A percentile compares a stretch with the other conserved stretches of the same genome.
These are phyloP conservation scores for Aspergillus sp. DNA, from an alignment of 2,329 filamentous ascomycete genomes.

Conservation along the genomic window DNA sequence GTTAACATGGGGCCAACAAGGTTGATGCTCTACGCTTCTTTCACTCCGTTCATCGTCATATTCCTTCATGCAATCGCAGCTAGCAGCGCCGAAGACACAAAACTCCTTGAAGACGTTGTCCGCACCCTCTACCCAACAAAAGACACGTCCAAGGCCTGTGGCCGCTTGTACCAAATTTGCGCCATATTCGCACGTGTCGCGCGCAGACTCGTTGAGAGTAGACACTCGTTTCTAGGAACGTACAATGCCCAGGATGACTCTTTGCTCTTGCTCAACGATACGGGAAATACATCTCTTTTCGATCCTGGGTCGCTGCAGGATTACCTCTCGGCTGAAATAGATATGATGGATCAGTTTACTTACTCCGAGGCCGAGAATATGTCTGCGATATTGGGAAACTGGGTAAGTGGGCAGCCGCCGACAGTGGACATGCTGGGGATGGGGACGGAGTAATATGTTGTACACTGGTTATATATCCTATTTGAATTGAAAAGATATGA, in stretches of 20 bases:
- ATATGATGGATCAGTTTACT: conserved; percentile 1
- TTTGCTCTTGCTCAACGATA: conserved; percentile 3
- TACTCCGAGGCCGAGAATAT: conserved; percentile 4
- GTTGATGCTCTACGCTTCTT: conserved; percentile 25
- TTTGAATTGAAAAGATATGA: neutral
- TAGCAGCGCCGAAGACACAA: conserved; percentile 16
- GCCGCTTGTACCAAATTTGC: conserved; percentile 18
- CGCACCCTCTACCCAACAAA: conserved; percentile 10
- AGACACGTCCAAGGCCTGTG: conserved; percentile 12
- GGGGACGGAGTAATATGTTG: neutral
- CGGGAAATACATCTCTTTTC: neutral
- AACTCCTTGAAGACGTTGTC: conserved; percentile 21
- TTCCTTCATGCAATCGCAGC: conserved; percentile 22
- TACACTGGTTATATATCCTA: neutral
- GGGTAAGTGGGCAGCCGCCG: conserved; percentile 3
- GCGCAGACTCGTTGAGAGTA: conserved; percentile 10
- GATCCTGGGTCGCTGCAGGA: conserved; percentile 3
- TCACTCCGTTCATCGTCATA: conserved; percentile 27
- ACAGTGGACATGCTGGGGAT: neutral
- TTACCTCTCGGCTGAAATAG: conserved; percentile 1
- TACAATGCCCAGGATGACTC: conserved; percentile 15
- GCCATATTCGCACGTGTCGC: conserved; percentile 16
- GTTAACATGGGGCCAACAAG: conserved; percentile 6
- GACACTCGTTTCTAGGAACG: conserved; percentile 9
- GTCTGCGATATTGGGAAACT: conserved; percentile 1